These are phyloP conservation scores for Avena sativa DNA, from an alignment of 176 grass and related monocot species.

Conservation along the genomic window DNA sequence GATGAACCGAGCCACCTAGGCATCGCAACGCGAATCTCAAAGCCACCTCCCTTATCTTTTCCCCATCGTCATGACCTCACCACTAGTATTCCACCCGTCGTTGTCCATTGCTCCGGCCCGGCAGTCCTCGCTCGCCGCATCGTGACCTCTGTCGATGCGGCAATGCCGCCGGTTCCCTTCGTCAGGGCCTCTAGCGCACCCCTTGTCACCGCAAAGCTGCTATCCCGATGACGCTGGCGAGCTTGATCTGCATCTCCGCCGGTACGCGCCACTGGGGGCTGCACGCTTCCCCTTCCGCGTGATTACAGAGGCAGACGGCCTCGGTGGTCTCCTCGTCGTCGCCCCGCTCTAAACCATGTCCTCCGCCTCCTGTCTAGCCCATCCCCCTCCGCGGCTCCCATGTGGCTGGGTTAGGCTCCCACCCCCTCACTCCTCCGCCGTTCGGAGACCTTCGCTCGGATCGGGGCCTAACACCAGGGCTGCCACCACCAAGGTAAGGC, in stretches of 20 bases:
- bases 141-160: not conserved
- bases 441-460: conserved; percentile 17
- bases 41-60: not conserved
- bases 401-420: conserved; percentile 13
- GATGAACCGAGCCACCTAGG: too few species aligned
- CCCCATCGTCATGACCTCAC: not conserved
- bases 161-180: not conserved
- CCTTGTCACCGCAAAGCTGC: not conserved
- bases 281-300: not conserved
- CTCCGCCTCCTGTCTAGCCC: conserved; percentile 42
- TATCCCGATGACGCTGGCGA: not conserved
- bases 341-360: conserved; percentile 34
- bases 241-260: not conserved
- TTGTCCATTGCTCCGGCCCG: not conserved
- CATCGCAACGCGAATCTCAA: not conserved
- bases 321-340: not conserved
- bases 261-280: not conserved
- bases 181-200: not conserved
- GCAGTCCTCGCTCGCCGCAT: not conserved
- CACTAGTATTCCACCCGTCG: not conserved
- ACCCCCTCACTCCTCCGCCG: not conserved
- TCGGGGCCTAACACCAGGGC: not conserved
- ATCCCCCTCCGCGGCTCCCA: not conserved
- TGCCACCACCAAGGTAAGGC: conserved; percentile 41
- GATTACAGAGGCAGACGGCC: not conserved